Base-by-base conservation (phyloP, 768 basidiomycete genomes). In the Podaxis carcinomalis region DNA sequence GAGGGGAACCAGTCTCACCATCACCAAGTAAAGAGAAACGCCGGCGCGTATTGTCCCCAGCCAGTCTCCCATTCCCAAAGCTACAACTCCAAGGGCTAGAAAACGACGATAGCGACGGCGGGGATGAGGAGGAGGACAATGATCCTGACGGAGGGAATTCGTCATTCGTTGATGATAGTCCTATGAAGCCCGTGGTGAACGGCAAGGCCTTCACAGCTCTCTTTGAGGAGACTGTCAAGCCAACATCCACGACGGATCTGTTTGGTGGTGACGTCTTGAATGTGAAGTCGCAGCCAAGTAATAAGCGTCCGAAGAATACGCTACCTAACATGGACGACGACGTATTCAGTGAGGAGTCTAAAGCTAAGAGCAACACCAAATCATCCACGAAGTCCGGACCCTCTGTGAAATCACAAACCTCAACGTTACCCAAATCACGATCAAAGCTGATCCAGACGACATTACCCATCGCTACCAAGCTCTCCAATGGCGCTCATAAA, bases 1-100 rank as follows among this genome's bases (percentile, higher is more conserved):
- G 91, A 35, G 91, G 91, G 27, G 91, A 93, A 68, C 86, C 86
- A 0, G 90, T 93, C 1, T 92, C 91, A 0, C 91, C 91, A 3
- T 90, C 91, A 16, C 91, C 91, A 3, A 83, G 80, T 68, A 92
- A 91, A 70, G 84, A 84, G 68, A 92, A 92, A 70, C 82, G 87
- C 61, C 80, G 80, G 68, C 88, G 88, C 44, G 69, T 84, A 55
- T 69, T 70, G 39, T 76, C 81, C 4, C 79, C 80, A 19, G 70
- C 72, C 7, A 65, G 66, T 35, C 70, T 79, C 44, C 70, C 78
- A 16, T 76, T 81, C 62, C 66, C 78, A 44, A 72, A 67, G 47
- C 63, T 68, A 40, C 72, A 65, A 49, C 62, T 75, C 4, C 66
- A 72, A 52, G 52, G 56, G 2, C 68, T 57, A 21, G 62, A 51